Conservation (phyloP, 805 yeast genomes). For the Brettanomyces sp. region DNA sequence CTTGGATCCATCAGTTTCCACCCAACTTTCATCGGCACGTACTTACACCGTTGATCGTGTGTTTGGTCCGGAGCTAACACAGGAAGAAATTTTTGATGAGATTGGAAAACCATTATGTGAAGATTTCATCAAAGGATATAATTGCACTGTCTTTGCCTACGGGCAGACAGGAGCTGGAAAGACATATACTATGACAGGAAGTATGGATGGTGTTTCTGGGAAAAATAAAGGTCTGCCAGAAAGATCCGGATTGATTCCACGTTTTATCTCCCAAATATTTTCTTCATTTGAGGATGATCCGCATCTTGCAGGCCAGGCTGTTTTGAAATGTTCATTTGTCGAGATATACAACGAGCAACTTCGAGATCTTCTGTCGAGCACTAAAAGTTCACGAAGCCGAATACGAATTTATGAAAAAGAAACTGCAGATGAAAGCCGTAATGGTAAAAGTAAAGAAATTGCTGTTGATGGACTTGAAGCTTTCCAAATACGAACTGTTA, state of each 20-base stretch:
- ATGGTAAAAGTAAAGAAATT: conserved; percentile 14
- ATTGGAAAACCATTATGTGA: conserved; percentile 39
- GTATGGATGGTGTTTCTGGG: conserved; percentile 1
- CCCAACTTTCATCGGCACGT: conserved; percentile 15
- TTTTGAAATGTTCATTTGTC: conserved; percentile 43
- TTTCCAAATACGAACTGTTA: conserved; percentile 41
- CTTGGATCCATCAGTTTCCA: neutral
- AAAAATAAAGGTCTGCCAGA: conserved; percentile 14
- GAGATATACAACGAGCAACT: conserved; percentile 40
- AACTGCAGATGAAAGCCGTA: neutral
- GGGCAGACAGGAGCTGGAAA: conserved; percentile 60
- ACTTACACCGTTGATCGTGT: conserved; percentile 47
- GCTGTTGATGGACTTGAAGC: conserved; percentile 60
- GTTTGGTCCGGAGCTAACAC: conserved; percentile 46
- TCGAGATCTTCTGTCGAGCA: conserved; percentile 36
- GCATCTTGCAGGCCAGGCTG: conserved; percentile 27
- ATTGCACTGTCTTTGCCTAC: conserved; percentile 48
- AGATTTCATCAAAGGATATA: conserved; percentile 42
- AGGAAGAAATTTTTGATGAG: conserved; percentile 32
- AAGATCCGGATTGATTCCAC: conserved; percentile 42
- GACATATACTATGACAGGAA: conserved; percentile 52
- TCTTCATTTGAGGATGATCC: conserved; percentile 3
- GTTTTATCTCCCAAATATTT: conserved; percentile 36
- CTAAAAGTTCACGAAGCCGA: conserved; percentile 15
- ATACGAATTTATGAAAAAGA: conserved; percentile 32